Base-by-base conservation (phyloP, 139 green algal genomes). In the Gonium pectorale region DNA sequence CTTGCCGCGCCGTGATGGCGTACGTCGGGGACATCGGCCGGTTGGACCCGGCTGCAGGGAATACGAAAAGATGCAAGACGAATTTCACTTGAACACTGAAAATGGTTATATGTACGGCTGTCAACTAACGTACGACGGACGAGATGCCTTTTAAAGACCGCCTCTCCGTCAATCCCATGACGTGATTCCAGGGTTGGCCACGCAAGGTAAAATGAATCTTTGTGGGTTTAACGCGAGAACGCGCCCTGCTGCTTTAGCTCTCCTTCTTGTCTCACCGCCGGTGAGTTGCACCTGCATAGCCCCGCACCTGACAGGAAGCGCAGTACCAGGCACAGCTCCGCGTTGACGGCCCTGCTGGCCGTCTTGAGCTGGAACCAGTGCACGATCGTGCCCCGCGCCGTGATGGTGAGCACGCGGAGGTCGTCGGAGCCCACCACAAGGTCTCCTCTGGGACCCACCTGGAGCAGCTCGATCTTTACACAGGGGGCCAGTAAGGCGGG, bases 401-500 rank as follows among this genome's bases (percentile, higher is more conserved):
- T 77, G 44, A 91, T 56, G 66, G 54, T 80, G 0, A 81, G 41
- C 11, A 91, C 38, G 31, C 64, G 83, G 22, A 91, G 49, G 51
- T 86, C 74, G 9, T 83, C 83, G 26, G 21, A 79, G 41, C 87
- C 87, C 11, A 91, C 82, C 3, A 91, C 83, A 46, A 91, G 71
- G 83, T 91, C 87, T 21, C 87, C 87, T 0, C 64, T 64, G 7
- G 82, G 83, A 0, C 87, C 83, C 8, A 81, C 49, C 38, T 91
- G 87, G 43, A 91, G 69, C 63, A 91, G 66, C 56, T 91, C 87
- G 35, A 91, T 81, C 87, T 91, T n/a, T n/a, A n/a, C n/a, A n/a
- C n/a, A n/a, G n/a, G n/a, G n/a, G n/a, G n/a, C n/a, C n/a, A n/a
- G n/a, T n/a, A n/a, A n/a, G 63, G 24, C 41, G 37, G 49, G 27